Conservation (phyloP, 139 green algal species). For the Haematococcus lacustris region DNA sequence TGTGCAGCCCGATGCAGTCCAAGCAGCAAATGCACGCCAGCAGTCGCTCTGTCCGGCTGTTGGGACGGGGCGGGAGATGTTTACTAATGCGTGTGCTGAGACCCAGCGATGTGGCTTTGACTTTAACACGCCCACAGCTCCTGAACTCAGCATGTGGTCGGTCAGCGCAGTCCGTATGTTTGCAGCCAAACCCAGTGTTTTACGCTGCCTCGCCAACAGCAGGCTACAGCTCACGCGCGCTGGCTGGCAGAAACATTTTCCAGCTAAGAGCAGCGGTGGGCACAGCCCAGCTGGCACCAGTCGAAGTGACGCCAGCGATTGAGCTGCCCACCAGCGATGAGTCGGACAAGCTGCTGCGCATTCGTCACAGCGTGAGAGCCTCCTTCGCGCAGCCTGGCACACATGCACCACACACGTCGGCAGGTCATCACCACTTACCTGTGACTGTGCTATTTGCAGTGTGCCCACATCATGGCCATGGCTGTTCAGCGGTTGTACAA, state of each 20-base stretch:
- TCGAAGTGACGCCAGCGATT: not conserved
- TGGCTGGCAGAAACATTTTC: not conserved
- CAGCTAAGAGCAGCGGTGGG: not conserved
- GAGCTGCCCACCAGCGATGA: conserved; percentile 66
- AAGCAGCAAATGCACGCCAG: no score
- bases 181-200: no score
- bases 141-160: no score
- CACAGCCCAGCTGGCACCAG: not conserved
- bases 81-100: no score
- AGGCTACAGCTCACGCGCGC: no score
- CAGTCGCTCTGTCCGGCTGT: no score
- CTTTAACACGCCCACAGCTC: no score
- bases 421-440: not conserved
- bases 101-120: no score
- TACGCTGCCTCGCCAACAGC: no score
- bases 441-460: conserved; percentile 37
- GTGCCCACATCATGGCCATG: conserved; percentile 97
- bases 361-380: conserved; percentile 75
- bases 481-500: conserved; percentile 89
- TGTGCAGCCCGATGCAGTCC: no score
- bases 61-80: no score
- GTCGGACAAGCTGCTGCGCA: conserved; percentile 67
- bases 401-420: not conserved
- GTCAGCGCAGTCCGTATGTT: no score
- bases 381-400: not conserved